These are phyloP conservation scores for Cocos nucifera DNA, from an alignment of 176 grass and related monocot species.

Conservation along the genomic window DNA sequence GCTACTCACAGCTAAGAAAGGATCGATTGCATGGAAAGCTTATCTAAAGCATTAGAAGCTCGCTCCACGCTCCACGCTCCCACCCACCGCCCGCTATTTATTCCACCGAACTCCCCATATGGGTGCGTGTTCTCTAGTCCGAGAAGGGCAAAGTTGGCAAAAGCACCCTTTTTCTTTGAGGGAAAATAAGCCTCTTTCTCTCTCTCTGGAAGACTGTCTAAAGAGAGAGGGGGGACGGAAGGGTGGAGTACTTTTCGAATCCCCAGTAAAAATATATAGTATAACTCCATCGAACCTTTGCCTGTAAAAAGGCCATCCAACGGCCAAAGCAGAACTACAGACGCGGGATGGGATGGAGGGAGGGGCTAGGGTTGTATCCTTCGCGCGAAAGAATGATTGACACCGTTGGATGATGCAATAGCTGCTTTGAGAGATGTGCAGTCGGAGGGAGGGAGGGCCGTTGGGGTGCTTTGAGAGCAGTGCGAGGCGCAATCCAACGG, in stretches of 20 bases:
- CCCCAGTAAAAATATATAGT: slow-evolving; percentile 8
- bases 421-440: too few relatives aligned
- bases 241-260: too few relatives aligned
- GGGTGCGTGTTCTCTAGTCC: neutral
- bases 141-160: too few relatives aligned
- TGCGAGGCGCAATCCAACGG: too few relatives aligned
- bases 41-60: slow-evolving; percentile 30
- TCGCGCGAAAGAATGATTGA: too few relatives aligned
- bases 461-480: too few relatives aligned
- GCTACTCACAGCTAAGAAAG: neutral
- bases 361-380: neutral
- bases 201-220: too few relatives aligned
- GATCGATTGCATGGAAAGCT: slow-evolving; percentile 39
- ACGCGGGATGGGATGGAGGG: neutral
- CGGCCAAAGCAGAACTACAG: slow-evolving; percentile 7
- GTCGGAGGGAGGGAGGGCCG: too few relatives aligned
- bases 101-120: slow-evolving; percentile 23
- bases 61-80: neutral
- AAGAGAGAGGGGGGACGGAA: too few relatives aligned
- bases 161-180: too few relatives aligned
- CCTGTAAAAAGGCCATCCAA: slow-evolving; percentile 14
- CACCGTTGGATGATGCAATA: too few relatives aligned
- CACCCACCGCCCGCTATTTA: slow-evolving; percentile 12
- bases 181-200: too few relatives aligned
- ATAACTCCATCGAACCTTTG: neutral